Percentiles rank a stretch among this genome's conserved stretches.
phyloP scores from a whole-genome alignment of 345 rosid genomes.

The Rhizophora apiculata region DNA sequence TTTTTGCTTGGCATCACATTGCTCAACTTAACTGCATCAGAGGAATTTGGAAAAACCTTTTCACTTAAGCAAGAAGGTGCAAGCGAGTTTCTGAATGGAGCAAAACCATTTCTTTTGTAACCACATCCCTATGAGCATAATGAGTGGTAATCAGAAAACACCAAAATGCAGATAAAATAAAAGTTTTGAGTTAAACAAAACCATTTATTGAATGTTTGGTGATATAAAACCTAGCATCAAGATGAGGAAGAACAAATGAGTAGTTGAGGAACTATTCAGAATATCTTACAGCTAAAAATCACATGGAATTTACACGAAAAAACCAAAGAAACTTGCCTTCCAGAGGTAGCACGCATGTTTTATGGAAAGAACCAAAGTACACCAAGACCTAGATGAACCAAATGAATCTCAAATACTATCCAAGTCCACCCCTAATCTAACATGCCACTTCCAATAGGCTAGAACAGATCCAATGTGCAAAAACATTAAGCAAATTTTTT shows the following conservation, averaged over 20 bases:
- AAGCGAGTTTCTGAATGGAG: conserved; percentile 31
- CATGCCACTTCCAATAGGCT: neutral
- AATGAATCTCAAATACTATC: neutral
- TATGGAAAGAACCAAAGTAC: neutral
- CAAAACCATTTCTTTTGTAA: conserved; percentile 35
- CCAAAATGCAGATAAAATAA: neutral
- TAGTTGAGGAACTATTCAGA: neutral
- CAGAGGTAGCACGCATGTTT: neutral
- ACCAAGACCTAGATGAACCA: neutral
- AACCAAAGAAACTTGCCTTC: neutral
- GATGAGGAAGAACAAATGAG: no score
- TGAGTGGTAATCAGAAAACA: conserved; percentile 6
- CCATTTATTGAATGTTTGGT: neutral
- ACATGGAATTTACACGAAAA: neutral
- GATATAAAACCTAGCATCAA: neutral
- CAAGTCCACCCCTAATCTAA: neutral
- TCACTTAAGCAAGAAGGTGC: conserved; percentile 40
- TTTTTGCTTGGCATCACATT: conserved; percentile 13
- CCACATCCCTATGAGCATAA: conserved; percentile 40
- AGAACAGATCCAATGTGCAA: neutral
- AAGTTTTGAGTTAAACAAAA: neutral
- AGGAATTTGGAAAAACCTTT: conserved; percentile 32
- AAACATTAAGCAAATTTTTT: neutral
- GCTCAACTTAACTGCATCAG: conserved; percentile 22
- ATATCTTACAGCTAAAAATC: neutral